Conservation (phyloP, 2,329 filamentous ascomycete genomes). For the Teratosphaeria pseudoeucalypti region DNA sequence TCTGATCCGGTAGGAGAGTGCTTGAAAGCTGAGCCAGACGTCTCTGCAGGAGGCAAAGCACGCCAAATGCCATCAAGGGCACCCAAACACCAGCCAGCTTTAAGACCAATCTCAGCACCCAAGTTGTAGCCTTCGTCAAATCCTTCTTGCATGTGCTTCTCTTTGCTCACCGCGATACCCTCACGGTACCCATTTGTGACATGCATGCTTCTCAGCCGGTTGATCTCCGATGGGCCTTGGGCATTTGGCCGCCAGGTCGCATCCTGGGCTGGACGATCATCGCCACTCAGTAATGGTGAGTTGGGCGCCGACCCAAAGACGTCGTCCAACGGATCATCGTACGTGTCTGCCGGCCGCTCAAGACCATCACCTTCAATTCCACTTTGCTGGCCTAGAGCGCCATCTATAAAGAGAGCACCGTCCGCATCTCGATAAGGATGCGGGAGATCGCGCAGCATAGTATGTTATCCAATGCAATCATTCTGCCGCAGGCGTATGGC, state of each 20-base stretch:
- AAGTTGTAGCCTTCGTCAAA: constrained; percentile 87
- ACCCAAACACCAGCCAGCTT: constrained; percentile 65
- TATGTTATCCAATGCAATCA: neutral
- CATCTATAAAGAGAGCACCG: constrained; percentile 13
- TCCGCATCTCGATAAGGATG: constrained; percentile 7
- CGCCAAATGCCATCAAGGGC: constrained; percentile 57
- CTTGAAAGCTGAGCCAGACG: constrained; percentile 12
- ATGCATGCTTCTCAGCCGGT: constrained; percentile 64
- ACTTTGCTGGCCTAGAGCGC: constrained; percentile 1
- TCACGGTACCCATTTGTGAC: constrained; percentile 84
- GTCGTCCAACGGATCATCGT: constrained; percentile 30
- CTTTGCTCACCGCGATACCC: constrained; percentile 68
- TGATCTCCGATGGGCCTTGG: constrained; percentile 54
- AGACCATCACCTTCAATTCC: neutral
- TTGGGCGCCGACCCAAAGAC: constrained; percentile 36
- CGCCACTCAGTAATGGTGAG: constrained; percentile 23
- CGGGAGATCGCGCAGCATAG: constrained; percentile 22
- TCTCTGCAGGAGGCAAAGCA: neutral
- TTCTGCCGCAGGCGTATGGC: neutral
- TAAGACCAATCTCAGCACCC: constrained; percentile 68
- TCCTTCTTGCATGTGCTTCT: constrained; percentile 65
- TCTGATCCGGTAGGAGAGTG: constrained; percentile 5
- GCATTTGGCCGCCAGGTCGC: neutral
- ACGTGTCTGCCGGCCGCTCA: neutral
- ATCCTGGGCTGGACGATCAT: neutral